Evolutionary conservation across 2,329 filamentous ascomycete species (phyloP).

Genomic region (Thielaviopsis populi): DNA sequence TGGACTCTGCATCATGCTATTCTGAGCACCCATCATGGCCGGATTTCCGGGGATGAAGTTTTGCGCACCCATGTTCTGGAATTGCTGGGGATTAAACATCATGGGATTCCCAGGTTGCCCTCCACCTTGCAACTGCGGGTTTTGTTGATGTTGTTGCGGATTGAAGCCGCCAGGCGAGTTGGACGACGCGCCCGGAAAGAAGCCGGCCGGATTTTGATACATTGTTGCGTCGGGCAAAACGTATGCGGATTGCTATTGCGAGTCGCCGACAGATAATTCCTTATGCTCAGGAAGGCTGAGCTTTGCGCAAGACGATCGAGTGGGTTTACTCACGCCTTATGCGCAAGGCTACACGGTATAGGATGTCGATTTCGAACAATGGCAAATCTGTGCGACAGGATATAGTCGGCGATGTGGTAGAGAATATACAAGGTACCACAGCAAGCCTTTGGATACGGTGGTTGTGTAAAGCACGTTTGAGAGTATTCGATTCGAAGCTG

Average conservation of each 20-base stretch:
- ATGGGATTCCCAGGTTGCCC: conserved; percentile 14
- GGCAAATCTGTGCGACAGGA: neutral
- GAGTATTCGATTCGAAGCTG: neutral
- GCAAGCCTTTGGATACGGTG: neutral
- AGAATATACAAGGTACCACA: neutral
- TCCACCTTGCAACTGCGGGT: conserved; percentile 13
- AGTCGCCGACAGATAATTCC: neutral
- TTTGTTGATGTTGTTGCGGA: conserved; percentile 13
- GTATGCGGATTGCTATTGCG: neutral
- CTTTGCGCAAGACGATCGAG: neutral
- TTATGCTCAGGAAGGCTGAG: neutral
- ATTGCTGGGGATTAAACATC: conserved; percentile 16
- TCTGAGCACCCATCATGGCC: conserved; percentile 41
- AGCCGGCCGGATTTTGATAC: conserved; percentile 15
- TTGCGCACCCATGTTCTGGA: conserved; percentile 33
- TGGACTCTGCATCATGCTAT: conserved; percentile 49
- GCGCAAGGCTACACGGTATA: neutral
- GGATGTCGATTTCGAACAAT: neutral
- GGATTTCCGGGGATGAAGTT: conserved; percentile 33
- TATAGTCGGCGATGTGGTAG: neutral
- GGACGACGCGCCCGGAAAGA: conserved; percentile 13
- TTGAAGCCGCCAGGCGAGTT: conserved; percentile 13
- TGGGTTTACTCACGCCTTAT: neutral
- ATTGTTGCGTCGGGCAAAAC: neutral
- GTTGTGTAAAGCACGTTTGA: neutral